Evolutionary conservation across 805 yeast genomes (phyloP), one percentile per base, ranked within the genome.

Genomic region (Saturnispora diversa): DNA sequence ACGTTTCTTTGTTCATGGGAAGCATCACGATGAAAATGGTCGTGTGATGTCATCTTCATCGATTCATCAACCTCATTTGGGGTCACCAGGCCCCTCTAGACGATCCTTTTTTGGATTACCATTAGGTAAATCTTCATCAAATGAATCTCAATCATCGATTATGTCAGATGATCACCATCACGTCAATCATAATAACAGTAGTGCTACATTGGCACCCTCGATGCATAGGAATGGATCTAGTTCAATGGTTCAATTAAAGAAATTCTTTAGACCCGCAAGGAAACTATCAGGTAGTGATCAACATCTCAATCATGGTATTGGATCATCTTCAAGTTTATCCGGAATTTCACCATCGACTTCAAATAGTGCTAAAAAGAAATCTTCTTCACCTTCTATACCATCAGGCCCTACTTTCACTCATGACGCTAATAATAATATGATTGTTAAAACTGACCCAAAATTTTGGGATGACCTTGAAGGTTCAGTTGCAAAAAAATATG

Each of bases 171-270:
- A 54, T n/a, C 54, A 49, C 25, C 54, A 45, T 30, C 47, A 46
- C 38, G 25, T 16, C 35, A 26, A 29, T 24, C 21, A 32, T 31
- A 23, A n/a, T n/a, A n/a, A n/a, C n/a, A n/a, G n/a, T n/a, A n/a
- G n/a, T n/a, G n/a, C n/a, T n/a, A n/a, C n/a, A n/a, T n/a, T 27
- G 16, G 40, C 44, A n/a, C 46, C 54, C 6, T 40, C 47, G 10
- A 37, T 35, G 20, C 35, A 39, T 20, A 33, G 48, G 36, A 36
- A 41, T 22, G 43, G 48, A 35, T 42, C 55, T 19, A 35, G 44
- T 23, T 50, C 85, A 19, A 80, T 80, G 84, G 79, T 73, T 19
- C 87, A 80, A 49, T 62, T 81, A 58, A 81, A 80, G 54, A 68
- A 84, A 52, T 79, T 81, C 50, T 81, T 81, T 58, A 74, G 83